Evolutionary conservation across 1,284 basidiomycete species (phyloP).

Genomic region (Anthracocystis walkeri): DNA sequence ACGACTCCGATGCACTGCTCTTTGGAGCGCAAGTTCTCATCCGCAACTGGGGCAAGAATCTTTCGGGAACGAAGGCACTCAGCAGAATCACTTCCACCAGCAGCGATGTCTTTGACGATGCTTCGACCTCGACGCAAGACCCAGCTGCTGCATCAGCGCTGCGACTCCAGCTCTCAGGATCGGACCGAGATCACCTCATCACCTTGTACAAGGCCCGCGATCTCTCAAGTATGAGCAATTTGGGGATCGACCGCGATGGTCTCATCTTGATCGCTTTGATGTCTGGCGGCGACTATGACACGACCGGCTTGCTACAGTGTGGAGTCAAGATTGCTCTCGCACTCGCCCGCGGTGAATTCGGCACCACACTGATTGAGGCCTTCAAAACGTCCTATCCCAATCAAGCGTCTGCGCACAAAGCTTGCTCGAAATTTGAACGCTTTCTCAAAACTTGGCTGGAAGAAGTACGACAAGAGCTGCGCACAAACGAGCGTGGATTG

Average conservation of each 20-base stretch:
- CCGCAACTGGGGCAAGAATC: slow-evolving; percentile 73
- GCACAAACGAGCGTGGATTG: slow-evolving; percentile 40
- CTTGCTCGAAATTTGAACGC: slow-evolving; percentile 12
- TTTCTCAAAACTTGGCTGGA: slow-evolving; percentile 49
- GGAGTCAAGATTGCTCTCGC: slow-evolving; percentile 69
- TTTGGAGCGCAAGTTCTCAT: slow-evolving; percentile 87
- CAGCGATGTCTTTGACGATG: slow-evolving; percentile 26
- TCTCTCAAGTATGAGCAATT: slow-evolving; percentile 11
- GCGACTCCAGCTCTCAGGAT: slow-evolving; percentile 20
- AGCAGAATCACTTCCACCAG: slow-evolving; percentile 20
- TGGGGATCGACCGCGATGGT: slow-evolving; percentile 76
- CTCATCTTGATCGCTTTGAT: slow-evolving; percentile 87
- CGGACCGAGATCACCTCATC: slow-evolving; percentile 29
- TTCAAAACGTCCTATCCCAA: slow-evolving; percentile 61
- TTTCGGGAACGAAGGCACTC: slow-evolving; percentile 31
- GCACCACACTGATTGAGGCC: slow-evolving; percentile 74
- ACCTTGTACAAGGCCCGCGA: slow-evolving; percentile 13
- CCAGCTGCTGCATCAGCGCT: not conserved
- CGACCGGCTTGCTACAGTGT: slow-evolving; percentile 50
- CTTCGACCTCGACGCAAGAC: not conserved
- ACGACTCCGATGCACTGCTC: slow-evolving; percentile 91
- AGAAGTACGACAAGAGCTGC: slow-evolving; percentile 48
- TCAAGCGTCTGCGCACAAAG: not conserved
- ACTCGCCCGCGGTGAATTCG: slow-evolving; percentile 72
- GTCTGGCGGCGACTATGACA: slow-evolving; percentile 89